Conservation (phyloP, 495 filamentous ascomycete species). For the Darksidea phi region DNA sequence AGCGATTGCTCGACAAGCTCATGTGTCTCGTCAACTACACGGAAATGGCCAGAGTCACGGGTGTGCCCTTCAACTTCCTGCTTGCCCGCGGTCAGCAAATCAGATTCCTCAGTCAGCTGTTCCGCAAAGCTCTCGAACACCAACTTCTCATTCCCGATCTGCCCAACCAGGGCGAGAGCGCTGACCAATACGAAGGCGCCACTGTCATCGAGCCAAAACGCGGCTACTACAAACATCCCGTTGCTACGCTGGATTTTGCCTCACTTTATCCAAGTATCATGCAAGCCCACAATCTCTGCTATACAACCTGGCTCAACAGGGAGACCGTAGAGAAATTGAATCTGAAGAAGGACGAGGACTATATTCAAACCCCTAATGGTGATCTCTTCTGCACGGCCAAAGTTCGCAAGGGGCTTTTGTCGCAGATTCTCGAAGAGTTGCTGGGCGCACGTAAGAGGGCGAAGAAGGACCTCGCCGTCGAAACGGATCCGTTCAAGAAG, state of each 20-base stretch:
- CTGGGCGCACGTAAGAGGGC: slow-evolving; percentile 86
- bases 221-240: slow-evolving; percentile 89
- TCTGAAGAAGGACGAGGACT: slow-evolving; percentile 84
- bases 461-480: slow-evolving; percentile 83
- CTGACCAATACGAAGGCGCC: slow-evolving; percentile 94
- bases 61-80: slow-evolving; percentile 94
- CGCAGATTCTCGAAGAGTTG: slow-evolving; percentile 93
- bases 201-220: slow-evolving; percentile 95
- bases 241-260: slow-evolving; percentile 98
- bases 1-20: slow-evolving; percentile 93
- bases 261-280: slow-evolving; percentile 99
- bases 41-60: slow-evolving; percentile 99
- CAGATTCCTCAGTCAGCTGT: slow-evolving; percentile 96
- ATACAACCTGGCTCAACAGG: slow-evolving; percentile 90
- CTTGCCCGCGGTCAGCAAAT: slow-evolving; percentile 92
- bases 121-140: slow-evolving; percentile 89
- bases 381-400: slow-evolving; percentile 90
- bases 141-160: slow-evolving; percentile 90
- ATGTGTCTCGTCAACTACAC: slow-evolving; percentile 98
- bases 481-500: slow-evolving; percentile 96
- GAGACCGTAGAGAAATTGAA: slow-evolving; percentile 67
- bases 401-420: slow-evolving; percentile 85
- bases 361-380: slow-evolving; percentile 90
- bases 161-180: slow-evolving; percentile 53
- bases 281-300: slow-evolving; percentile 97